Conservation (phyloP, 1,139 yeast genomes). For the Citeromyces siamensis region DNA sequence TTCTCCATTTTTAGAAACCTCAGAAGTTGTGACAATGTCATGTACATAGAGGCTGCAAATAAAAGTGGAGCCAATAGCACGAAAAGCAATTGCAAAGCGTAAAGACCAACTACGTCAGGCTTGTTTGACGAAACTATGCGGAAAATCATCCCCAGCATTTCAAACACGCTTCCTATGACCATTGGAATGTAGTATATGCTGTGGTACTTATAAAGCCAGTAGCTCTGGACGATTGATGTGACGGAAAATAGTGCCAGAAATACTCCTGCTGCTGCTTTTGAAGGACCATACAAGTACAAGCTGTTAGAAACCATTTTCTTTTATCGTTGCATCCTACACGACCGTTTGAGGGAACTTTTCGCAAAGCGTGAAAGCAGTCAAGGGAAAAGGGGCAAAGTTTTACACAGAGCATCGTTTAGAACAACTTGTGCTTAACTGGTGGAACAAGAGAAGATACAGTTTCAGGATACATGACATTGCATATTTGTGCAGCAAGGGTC, state of each 20-base stretch:
- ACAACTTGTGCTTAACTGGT: too few relatives aligned
- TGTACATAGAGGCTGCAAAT: slow-evolving; percentile 31
- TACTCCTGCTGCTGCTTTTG: neutral
- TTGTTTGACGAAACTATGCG: slow-evolving; percentile 17
- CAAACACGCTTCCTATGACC: slow-evolving; percentile 18
- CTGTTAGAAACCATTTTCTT: too few relatives aligned
- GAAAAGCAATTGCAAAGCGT: slow-evolving; percentile 22
- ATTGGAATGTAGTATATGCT: slow-evolving; percentile 13
- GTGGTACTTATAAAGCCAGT: neutral
- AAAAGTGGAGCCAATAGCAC: slow-evolving; percentile 30
- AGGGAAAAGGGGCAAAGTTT: too few relatives aligned
- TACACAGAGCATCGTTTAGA: too few relatives aligned
- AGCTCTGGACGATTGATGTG: neutral
- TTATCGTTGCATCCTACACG: too few relatives aligned
- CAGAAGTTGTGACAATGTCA: slow-evolving; percentile 27
- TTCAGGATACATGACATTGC: too few relatives aligned
- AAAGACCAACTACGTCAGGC: slow-evolving; percentile 16
- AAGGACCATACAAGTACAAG: neutral
- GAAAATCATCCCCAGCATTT: slow-evolving; percentile 23
- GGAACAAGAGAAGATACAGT: too few relatives aligned
- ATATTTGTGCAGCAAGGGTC: too few relatives aligned
- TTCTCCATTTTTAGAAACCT: slow-evolving; percentile 17
- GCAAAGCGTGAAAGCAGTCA: too few relatives aligned
- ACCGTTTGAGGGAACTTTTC: too few relatives aligned
- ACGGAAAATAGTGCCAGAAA: neutral